Evolutionary conservation across 2,329 filamentous ascomycete genomes (phyloP), one percentile per base, ranked within the genome.

Genomic region (Pyrenochaeta sp.): DNA sequence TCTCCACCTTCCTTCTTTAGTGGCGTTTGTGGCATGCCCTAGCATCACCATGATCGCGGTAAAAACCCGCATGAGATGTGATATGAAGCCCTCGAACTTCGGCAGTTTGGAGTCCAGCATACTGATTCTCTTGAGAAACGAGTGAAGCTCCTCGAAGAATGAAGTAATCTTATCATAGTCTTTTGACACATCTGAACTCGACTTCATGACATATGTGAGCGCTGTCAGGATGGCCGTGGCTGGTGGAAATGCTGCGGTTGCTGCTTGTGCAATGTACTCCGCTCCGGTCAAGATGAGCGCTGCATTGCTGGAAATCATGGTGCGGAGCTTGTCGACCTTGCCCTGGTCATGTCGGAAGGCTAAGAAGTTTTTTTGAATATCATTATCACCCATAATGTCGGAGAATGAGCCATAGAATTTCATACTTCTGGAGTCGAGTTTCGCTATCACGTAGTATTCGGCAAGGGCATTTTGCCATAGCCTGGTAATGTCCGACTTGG

Each of bases 291-390:
- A 7, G 17, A 34, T 20, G 30, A 34, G 19, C 8, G 19, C 30
- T 20, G 30, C 30, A 20, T 34, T 34, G 30, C 15, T n/a, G 7
- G 30, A 34, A 3, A 34, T 34, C 17, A 34, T 34, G 14, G 30
- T 19, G 11, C 30, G 30, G 19, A 34, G 21, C 13, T 19, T 3
- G 30, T 34, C 30, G 18, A 34, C 15, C 17, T 34, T 34, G 7
- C 30, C 30, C 21, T 34, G 19, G 17, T 34, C 17, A 10, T 34
- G 30, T 15, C 30, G 30, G 17, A 34, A 34, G 3, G 18, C 30
- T n/a, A 19, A 19, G 30, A 34, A 34, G 19, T 18, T 34, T 20
- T 34, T n/a, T n/a, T n/a, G n/a, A n/a, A n/a, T n/a, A n/a, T n/a
- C n/a, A n/a, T n/a, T n/a, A n/a, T n/a, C n/a, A n/a, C n/a, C n/a